These are phyloP conservation scores for Ochetophila trinervis DNA, from an alignment of 306 rosid species.

Conservation along the genomic window DNA sequence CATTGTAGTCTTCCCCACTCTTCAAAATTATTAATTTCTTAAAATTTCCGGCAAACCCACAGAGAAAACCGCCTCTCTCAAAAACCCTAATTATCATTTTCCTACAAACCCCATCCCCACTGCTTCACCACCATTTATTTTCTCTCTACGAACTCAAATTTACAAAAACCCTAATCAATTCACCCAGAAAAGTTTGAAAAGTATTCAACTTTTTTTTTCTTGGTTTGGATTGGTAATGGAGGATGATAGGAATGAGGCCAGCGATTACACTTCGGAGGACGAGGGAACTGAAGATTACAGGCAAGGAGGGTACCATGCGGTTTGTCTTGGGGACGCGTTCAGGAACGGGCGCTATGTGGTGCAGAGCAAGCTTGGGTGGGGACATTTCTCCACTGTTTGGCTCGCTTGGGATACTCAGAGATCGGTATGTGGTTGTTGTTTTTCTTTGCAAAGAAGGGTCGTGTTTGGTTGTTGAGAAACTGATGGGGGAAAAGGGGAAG, in stretches of 20 bases:
- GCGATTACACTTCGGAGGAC: conserved; percentile 36
- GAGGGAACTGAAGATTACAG: conserved; percentile 42
- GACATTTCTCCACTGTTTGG: conserved; percentile 50
- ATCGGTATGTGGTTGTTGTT: conserved; percentile 24
- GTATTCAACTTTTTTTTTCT: not conserved
- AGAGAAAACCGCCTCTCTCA: no score
- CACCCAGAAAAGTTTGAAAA: conserved; percentile 1
- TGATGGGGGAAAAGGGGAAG: not conserved
- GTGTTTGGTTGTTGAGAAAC: conserved; percentile 16
- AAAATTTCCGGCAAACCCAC: no score
- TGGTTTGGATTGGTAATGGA: conserved; percentile 23
- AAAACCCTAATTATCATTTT: no score
- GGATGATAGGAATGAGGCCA: conserved; percentile 33
- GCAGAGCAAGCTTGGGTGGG: conserved; percentile 48
- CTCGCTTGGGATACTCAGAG: conserved; percentile 42
- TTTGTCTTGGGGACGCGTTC: conserved; percentile 39
- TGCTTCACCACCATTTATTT: no score
- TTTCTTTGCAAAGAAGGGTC: conserved; percentile 4
- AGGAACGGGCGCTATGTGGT: conserved; percentile 42
- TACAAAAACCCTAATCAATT: not conserved
- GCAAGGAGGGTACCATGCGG: conserved; percentile 45
- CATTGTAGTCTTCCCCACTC: no score
- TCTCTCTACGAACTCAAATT: no score
- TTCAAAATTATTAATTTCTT: no score
- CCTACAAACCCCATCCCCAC: no score